Conservation (phyloP, 495 filamentous ascomycete species). For the Umbilicaria muhlenbergii region DNA sequence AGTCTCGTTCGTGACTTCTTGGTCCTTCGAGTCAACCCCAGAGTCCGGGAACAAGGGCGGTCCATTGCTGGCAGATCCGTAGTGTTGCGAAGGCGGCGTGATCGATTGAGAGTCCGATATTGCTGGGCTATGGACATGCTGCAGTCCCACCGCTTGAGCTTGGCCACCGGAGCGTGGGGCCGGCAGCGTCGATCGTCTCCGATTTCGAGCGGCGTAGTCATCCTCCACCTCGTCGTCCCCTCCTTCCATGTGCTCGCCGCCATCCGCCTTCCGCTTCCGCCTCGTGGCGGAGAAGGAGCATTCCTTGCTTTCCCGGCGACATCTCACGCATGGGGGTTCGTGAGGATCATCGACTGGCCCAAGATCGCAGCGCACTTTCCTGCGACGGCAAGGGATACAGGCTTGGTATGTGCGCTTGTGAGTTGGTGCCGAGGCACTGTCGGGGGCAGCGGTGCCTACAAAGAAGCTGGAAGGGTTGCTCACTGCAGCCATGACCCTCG, state of each 20-base stretch:
- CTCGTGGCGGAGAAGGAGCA: constrained; percentile 96
- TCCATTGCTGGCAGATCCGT: neutral
- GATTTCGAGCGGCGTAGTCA: constrained; percentile 37
- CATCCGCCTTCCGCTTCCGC: constrained; percentile 73
- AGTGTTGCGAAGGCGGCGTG: constrained; percentile 3
- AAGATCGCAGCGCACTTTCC: constrained; percentile 16
- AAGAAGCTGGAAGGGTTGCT: too few relatives aligned
- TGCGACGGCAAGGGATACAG: constrained; percentile 13
- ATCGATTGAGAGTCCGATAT: constrained; percentile 2
- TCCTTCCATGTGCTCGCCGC: constrained; percentile 26
- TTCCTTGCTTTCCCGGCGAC: constrained; percentile 81
- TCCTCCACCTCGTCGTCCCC: constrained; percentile 9
- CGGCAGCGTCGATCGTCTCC: constrained; percentile 16
- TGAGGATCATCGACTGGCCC: constrained; percentile 70
- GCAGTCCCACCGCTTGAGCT: neutral
- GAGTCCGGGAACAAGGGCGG: too few relatives aligned
- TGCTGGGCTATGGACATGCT: neutral
- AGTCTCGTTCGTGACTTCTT: constrained; percentile 36
- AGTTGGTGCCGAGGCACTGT: neutral
- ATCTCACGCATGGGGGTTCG: constrained; percentile 87
- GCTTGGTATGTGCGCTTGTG: constrained; percentile 15
- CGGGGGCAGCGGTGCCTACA: too few relatives aligned
- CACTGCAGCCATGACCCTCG: too few relatives aligned
- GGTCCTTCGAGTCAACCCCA: constrained; percentile 10
- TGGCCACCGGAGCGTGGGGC: neutral